Evolutionary conservation across 2,329 filamentous ascomycete genomes (phyloP).

Genomic region (Furcasterigmium sp.): DNA sequence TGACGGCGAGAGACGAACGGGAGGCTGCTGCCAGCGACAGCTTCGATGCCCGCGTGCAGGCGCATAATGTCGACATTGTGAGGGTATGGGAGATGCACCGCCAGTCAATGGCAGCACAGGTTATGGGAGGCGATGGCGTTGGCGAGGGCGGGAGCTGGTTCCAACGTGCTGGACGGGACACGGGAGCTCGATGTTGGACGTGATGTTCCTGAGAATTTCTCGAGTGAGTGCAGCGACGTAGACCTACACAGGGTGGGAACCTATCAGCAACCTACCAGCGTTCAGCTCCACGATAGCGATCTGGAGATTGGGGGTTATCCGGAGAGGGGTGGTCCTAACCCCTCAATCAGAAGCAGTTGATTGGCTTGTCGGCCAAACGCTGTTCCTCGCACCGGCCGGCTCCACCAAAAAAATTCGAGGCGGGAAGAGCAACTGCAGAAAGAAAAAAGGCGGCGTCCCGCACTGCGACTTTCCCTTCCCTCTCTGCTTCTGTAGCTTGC

Average conservation of each 20-base stretch:
- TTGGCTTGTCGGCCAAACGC: slow-evolving; percentile 10
- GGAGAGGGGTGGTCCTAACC: background rate
- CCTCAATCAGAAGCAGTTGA: background rate
- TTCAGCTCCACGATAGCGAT: too few relatives aligned
- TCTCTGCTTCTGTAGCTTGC: slow-evolving; percentile 9
- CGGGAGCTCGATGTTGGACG: slow-evolving; percentile 5
- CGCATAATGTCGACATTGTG: slow-evolving; percentile 11
- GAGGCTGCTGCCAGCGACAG: slow-evolving; percentile 3
- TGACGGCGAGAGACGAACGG: slow-evolving; percentile 8
- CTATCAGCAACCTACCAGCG: too few relatives aligned
- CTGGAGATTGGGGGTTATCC: too few relatives aligned
- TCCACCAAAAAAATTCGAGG: slow-evolving; percentile 11
- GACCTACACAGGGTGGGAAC: too few relatives aligned
- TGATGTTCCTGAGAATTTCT: slow-evolving; percentile 13
- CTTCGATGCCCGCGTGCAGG: slow-evolving; percentile 9
- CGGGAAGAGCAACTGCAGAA: slow-evolving; percentile 6
- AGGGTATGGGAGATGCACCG: background rate
- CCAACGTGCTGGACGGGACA: background rate
- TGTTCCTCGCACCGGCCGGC: slow-evolving; percentile 4
- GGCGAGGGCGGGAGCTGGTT: background rate
- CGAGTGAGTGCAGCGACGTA: background rate
- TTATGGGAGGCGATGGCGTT: background rate
- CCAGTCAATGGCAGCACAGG: slow-evolving; percentile 5
- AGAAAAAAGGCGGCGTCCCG: slow-evolving; percentile 8
- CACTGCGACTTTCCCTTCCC: slow-evolving; percentile 12